Base-by-base conservation (phyloP, 1,139 yeast genomes). In the Lizanozyma gosingica region DNA sequence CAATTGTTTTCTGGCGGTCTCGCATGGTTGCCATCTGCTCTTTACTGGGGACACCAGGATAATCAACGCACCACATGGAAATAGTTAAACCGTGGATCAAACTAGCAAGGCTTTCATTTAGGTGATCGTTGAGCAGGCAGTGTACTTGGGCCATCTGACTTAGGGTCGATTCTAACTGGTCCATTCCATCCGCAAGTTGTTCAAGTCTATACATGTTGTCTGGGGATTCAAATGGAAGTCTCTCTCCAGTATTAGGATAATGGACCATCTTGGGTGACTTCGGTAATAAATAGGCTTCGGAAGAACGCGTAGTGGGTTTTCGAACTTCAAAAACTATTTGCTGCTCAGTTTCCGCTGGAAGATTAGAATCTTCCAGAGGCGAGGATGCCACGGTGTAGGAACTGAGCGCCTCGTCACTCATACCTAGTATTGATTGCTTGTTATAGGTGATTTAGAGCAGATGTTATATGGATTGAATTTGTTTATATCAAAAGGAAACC, bases 31-130 rank as follows among this genome's bases (percentile, higher is more conserved):
- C 29, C 9, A 22, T 22, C 29, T 22, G 29, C 29, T 6, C 9
- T 22, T 22, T 22, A 22, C 11, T 22, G 29, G 29, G 73, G 37
- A 66, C 55, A 1, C 67, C 67, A 1, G 71, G 72, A 47, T 67
- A 67, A 48, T 67, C 72, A 34, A 66, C 65, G 53, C 75, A 69
- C 71, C 73, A 70, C 72, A 67, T 66, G 17, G 73, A 66, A 45
- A 69, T 65, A 14, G 66, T 59, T 38, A 69, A 49, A 4, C 76
- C 75, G 45, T 68, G 68, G 44, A 68, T 53, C 38, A 70, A 67
- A 45, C 71, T 62, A 15, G 73, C 69, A 53, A 70, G 67, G 2
- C 72, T 63, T 47, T 69, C 75, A 48, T 69, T 70, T 49, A 69
- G 67, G 22, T 64, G 65, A 15, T 49, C 47, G 1, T 60, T 52